A percentile compares a stretch with the other conserved stretches of the same genome.
Evolutionary conservation across 768 basidiomycete genomes (phyloP).

Genomic region (Trametes cinnabarina): DNA sequence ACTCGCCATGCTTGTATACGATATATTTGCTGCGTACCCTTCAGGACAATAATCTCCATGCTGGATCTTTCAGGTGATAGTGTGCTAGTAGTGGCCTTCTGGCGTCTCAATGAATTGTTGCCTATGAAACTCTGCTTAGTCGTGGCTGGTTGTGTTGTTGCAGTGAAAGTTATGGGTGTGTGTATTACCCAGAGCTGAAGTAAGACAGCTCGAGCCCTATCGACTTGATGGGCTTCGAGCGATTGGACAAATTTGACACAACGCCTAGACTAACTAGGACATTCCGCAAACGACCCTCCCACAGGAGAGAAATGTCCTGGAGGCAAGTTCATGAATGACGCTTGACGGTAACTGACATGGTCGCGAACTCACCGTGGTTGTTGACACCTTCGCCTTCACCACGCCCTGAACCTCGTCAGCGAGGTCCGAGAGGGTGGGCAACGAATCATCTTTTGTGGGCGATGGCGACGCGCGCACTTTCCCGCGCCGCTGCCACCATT

Average conservation of each 20-base stretch:
- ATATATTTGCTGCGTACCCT: conserved; percentile 14
- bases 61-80: conserved; percentile 18
- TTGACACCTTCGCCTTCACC: conserved; percentile 86
- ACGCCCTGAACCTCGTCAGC: conserved; percentile 67
- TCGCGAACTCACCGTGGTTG: conserved; percentile 70
- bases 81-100: conserved; percentile 9
- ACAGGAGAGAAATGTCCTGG: conserved; percentile 88
- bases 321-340: not conserved
- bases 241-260: conserved; percentile 83
- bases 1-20: conserved; percentile 11
- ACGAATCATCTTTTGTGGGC: conserved; percentile 24
- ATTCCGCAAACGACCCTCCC: conserved; percentile 90
- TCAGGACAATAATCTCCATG: conserved; percentile 12
- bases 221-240: conserved; percentile 83
- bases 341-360: too few relatives aligned
- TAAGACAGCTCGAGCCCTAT: conserved; percentile 93
- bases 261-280: conserved; percentile 89
- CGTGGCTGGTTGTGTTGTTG: not conserved
- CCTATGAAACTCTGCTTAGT: conserved; percentile 1
- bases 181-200: conserved; percentile 61
- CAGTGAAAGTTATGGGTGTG: not conserved
- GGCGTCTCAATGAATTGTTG: conserved; percentile 14
- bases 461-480: conserved; percentile 28
- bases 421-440: conserved; percentile 11
- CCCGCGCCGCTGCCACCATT: conserved; percentile 87